Conservation (phyloP, 495 filamentous ascomycete genomes). For the Glonium stellatum region DNA sequence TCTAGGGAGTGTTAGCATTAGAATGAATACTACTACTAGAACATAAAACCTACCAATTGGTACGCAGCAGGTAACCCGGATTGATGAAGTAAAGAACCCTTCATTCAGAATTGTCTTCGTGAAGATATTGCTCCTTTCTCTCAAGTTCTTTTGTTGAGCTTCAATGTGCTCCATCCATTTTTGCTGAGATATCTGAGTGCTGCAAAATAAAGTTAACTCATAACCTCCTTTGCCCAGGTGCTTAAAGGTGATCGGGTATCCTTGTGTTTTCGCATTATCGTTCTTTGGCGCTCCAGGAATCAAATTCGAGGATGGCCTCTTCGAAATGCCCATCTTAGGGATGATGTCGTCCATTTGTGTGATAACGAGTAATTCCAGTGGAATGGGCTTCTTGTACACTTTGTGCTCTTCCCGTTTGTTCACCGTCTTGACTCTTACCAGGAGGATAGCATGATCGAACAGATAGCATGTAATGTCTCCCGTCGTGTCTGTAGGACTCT, state of each 20-base stretch:
- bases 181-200: conserved; percentile 67
- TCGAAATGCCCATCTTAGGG: conserved; percentile 69
- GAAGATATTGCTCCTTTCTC: conserved; percentile 86
- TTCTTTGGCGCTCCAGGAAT: conserved; percentile 54
- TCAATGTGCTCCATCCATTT: conserved; percentile 98
- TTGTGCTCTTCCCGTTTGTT: conserved; percentile 93
- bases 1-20: conserved; percentile 48
- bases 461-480: conserved; percentile 87
- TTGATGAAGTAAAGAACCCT: conserved; percentile 71
- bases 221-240: conserved; percentile 97
- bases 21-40: conserved; percentile 10
- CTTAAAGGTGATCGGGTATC: conserved; percentile 93
- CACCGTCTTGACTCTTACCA: conserved; percentile 76
- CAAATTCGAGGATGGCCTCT: conserved; percentile 82
- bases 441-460: conserved; percentile 90
- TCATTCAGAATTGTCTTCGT: conserved; percentile 80
- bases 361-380: conserved; percentile 86
- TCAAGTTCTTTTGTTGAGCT: conserved; percentile 74
- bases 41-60: conserved; percentile 62
- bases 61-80: conserved; percentile 86
- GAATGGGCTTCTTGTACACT: conserved; percentile 92
- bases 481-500: conserved; percentile 70
- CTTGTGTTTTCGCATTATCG: conserved; percentile 54
- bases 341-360: conserved; percentile 94
- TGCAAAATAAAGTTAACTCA: conserved; percentile 83